phyloP scores from a whole-genome alignment of 2,329 filamentous ascomycete species.

The Boeremia lycopersici region DNA sequence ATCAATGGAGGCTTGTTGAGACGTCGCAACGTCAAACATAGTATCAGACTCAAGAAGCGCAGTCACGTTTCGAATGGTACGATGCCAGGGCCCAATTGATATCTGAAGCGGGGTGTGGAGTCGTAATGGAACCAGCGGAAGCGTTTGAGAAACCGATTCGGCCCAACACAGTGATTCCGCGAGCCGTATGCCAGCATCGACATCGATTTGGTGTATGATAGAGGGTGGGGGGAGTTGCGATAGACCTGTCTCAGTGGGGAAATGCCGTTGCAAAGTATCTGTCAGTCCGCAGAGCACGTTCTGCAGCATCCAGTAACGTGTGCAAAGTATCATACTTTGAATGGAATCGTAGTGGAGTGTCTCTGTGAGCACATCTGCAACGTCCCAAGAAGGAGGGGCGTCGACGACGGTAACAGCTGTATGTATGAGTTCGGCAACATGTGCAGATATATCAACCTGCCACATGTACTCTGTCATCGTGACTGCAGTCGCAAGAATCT shows the following conservation, averaged over 20 bases:
- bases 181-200: slow-evolving; percentile 27
- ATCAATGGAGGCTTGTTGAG: neutral
- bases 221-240: slow-evolving; percentile 27
- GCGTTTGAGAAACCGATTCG: slow-evolving; percentile 20
- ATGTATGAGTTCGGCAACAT: slow-evolving; percentile 25
- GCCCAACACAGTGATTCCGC: slow-evolving; percentile 33
- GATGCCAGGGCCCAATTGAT: slow-evolving; percentile 35
- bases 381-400: slow-evolving; percentile 19
- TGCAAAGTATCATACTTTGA: slow-evolving; percentile 30
- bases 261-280: slow-evolving; percentile 32
- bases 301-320: slow-evolving; percentile 36
- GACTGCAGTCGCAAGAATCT: slow-evolving; percentile 28
- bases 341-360: slow-evolving; percentile 31
- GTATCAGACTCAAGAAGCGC: neutral
- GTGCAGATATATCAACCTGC: slow-evolving; percentile 20
- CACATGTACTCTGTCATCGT: slow-evolving; percentile 31
- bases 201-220: slow-evolving; percentile 23
- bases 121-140: slow-evolving; percentile 36
- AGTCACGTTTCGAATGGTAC: slow-evolving; percentile 20
- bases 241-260: slow-evolving; percentile 20
- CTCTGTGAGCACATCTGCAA: slow-evolving; percentile 29
- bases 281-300: slow-evolving; percentile 31
- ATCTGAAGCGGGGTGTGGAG: slow-evolving; percentile 37
- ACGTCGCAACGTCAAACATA: neutral
- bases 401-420: slow-evolving; percentile 17